Evolutionary conservation across 2,329 filamentous ascomycete species (phyloP), one percentile per base, ranked within the genome.

Genomic region (Tolypocladium tundrense): DNA sequence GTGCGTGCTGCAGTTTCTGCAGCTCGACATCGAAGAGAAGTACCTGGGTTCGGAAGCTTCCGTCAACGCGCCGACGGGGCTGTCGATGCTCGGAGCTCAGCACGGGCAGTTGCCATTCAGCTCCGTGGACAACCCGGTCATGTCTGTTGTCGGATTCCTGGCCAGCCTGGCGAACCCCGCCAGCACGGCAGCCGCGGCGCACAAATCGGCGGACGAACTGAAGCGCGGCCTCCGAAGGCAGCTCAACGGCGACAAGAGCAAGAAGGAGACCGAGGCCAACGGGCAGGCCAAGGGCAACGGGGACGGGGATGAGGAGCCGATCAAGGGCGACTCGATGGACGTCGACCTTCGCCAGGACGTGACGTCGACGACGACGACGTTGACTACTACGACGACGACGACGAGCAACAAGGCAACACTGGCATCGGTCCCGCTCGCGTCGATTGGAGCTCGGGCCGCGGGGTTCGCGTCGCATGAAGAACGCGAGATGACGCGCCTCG

Each of bases 21-120:
- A 97, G 69, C 80, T 99, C 41, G 93, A 97, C 65, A 99, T 99
- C 61, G 94, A 97, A 72, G 93, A 97, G 76, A 95, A 96, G 71
- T 99, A 97, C 68, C 79, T 97, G 11, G 92, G 97, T 66, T 85
- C 90, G 9, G 87, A 93, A 66, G 65, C 68, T 4, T 67, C 71
- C 2, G 72, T 82, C 56, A 78, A 76, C 59, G 77, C 78, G 53
- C 80, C 79, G 13, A 82, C 76, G 1, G 82, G 85, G 9, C 77
- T 89, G 57, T 78, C 83, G 58, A 77, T 88, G 78, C 77, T 94
- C 41, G 87, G 88, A 40, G 82, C 85, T 58, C 82, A 90, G 55
- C 83, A 88, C 60, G 92, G 92, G 10, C 86, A 91, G 61, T 81
- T 96, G 52, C 94, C 94, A 0, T 94, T 97, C 72, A 92, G 85